A percentile compares a stretch with the other conserved stretches of the same genome.
These are phyloP conservation scores for Linnemannia exigua DNA, from an alignment of 192 early-diverging fungal genomes.

Conservation along the genomic window DNA sequence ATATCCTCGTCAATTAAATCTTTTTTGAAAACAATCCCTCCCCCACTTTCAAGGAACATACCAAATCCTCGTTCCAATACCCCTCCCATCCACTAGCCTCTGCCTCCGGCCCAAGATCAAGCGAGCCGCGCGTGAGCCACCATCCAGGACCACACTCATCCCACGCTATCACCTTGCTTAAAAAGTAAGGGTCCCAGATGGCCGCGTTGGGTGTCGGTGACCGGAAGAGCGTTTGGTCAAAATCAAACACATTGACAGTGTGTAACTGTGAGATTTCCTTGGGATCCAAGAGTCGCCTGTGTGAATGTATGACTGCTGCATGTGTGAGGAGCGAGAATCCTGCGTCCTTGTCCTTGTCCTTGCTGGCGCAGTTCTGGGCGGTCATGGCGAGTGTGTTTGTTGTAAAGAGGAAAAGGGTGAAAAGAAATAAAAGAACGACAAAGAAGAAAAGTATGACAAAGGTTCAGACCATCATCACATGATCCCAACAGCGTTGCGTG, in stretches of 20 bases:
- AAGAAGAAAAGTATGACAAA: not conserved
- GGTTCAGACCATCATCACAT: no score
- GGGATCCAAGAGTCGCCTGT: conserved; percentile 11
- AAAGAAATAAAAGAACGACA: not conserved
- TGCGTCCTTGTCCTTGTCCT: not conserved
- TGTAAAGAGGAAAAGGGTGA: not conserved
- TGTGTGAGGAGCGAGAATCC: conserved; percentile 15
- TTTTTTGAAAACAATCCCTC: not conserved
- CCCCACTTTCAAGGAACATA: conserved; percentile 5
- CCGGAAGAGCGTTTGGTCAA: conserved; percentile 76
- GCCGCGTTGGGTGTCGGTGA: conserved; percentile 70
- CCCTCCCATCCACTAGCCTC: conserved; percentile 39
- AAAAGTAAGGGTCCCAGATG: conserved; percentile 68
- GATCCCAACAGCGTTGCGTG: no score
- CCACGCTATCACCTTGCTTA: conserved; percentile 63
- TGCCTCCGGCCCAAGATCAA: conserved; percentile 47
- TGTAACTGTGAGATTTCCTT: not conserved
- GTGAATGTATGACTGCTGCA: conserved; percentile 16
- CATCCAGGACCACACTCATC: conserved; percentile 61
- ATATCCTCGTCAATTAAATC: not conserved
- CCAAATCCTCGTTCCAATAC: conserved; percentile 55
- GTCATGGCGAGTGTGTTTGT: not conserved
- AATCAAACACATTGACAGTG: conserved; percentile 66
- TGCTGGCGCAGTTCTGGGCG: not conserved
- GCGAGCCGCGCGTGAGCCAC: conserved; percentile 69